phyloP scores from a whole-genome alignment of 768 basidiomycete genomes.

The Mycena sanguinolenta region DNA sequence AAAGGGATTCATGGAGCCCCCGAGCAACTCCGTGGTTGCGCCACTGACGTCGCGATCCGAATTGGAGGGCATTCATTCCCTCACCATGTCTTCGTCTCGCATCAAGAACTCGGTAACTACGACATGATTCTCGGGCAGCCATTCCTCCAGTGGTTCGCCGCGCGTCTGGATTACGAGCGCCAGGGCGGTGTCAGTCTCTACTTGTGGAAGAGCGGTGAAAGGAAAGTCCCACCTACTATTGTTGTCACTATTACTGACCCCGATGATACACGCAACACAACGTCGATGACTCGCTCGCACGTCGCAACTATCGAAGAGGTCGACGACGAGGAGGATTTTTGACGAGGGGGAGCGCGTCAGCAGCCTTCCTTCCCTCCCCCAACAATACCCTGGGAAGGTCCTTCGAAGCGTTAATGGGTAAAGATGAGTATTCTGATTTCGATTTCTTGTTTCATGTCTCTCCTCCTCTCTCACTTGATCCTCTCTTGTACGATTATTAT shows the following conservation, averaged over 20 bases:
- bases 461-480: not conserved
- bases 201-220: slow-evolving; percentile 17
- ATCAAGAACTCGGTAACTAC: slow-evolving; percentile 17
- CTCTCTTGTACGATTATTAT: slow-evolving; percentile 11
- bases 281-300: not conserved
- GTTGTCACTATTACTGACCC: slow-evolving; percentile 26
- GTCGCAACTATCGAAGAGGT: slow-evolving; percentile 8
- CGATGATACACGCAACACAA: not conserved
- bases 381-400: slow-evolving; percentile 34
- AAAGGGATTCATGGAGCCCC: slow-evolving; percentile 27
- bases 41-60: slow-evolving; percentile 20
- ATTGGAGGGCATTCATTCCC: slow-evolving; percentile 14
- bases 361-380: slow-evolving; percentile 24
- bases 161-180: slow-evolving; percentile 19
- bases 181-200: not conserved
- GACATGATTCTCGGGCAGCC: slow-evolving; percentile 25
- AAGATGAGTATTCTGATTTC: slow-evolving; percentile 34
- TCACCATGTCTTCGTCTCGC: slow-evolving; percentile 25
- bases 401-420: slow-evolving; percentile 34
- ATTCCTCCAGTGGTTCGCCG: slow-evolving; percentile 20
- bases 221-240: slow-evolving; percentile 12
- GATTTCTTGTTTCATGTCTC: slow-evolving; percentile 32
- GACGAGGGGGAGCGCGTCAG: not conserved
- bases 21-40: slow-evolving; percentile 20
- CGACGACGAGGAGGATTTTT: slow-evolving; percentile 24